These are phyloP conservation scores for Hyphopichia wangnamkhiaoensis DNA, from an alignment of 1,139 yeast species.

Conservation along the genomic window DNA sequence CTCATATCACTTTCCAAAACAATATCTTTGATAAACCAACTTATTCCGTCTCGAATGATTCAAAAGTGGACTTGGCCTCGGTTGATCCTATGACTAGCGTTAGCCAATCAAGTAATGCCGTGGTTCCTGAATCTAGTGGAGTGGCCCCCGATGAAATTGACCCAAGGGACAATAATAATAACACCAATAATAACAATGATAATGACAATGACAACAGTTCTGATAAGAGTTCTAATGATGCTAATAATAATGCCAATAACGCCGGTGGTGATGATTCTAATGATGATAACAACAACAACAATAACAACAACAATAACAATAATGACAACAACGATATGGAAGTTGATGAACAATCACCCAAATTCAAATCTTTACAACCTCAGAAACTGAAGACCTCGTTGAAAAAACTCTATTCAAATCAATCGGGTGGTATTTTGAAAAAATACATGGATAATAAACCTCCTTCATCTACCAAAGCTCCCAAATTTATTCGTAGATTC, in stretches of 20 bases:
- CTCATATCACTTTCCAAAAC: too few species aligned
- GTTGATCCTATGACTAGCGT: too few species aligned
- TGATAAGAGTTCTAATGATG: too few species aligned
- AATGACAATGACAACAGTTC: too few species aligned
- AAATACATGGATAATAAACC: slow-evolving; percentile 3
- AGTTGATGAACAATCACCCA: not conserved
- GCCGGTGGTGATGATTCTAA: not conserved
- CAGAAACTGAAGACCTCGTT: not conserved
- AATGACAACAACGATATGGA: not conserved
- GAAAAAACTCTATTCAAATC: slow-evolving; percentile 2
- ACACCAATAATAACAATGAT: too few species aligned
- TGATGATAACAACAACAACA: not conserved
- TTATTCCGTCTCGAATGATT: too few species aligned
- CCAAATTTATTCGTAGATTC: slow-evolving; percentile 41
- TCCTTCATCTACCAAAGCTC: slow-evolving; percentile 27
- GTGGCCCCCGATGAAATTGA: not conserved
- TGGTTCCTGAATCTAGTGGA: too few species aligned
- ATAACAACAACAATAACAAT: not conserved
- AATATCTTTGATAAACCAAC: too few species aligned
- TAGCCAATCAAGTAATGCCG: too few species aligned
- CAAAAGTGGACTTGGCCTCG: too few species aligned
- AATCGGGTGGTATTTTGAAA: slow-evolving; percentile 3
- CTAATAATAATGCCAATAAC: too few species aligned
- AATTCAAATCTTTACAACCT: not conserved
- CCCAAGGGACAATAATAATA: not conserved